These are phyloP conservation scores for Fusarium sp. DNA, from an alignment of 2,329 filamentous ascomycete species.

Conservation along the genomic window DNA sequence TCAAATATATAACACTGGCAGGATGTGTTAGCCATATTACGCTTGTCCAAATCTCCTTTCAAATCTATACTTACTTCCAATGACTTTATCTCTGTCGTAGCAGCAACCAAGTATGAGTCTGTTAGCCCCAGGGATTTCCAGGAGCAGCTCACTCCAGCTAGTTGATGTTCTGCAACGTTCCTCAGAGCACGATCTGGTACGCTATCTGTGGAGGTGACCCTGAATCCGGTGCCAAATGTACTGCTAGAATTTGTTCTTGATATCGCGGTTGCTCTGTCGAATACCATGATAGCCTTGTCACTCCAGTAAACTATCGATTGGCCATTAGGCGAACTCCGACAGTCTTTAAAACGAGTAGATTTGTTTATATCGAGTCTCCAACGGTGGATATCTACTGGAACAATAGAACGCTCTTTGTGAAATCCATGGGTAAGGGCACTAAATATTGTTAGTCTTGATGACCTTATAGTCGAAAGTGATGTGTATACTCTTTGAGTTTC, in stretches of 20 bases:
- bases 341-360: not conserved
- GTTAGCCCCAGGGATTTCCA: not conserved
- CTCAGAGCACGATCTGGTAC: not conserved
- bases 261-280: not conserved
- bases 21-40: not conserved
- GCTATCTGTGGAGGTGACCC: accelerated
- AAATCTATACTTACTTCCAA: not conserved
- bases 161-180: not conserved
- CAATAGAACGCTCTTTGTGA: not conserved
- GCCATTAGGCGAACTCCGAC: not conserved
- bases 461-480: not conserved
- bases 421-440: not conserved
- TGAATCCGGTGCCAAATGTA: too few relatives aligned
- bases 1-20: not conserved
- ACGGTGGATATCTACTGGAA: not conserved
- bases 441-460: not conserved
- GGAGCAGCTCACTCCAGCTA: not conserved
- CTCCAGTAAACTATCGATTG: not conserved
- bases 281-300: not conserved
- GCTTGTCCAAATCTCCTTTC: accelerated
- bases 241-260: not conserved
- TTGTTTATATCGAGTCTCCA: not conserved
- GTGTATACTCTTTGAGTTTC: not conserved
- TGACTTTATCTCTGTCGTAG: not conserved
- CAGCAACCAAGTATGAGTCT: not conserved